Percentiles rank a stretch among this genome's conserved stretches.
phyloP scores from a whole-genome alignment of 2,329 filamentous ascomycete genomes.

The Phoma sp. region DNA sequence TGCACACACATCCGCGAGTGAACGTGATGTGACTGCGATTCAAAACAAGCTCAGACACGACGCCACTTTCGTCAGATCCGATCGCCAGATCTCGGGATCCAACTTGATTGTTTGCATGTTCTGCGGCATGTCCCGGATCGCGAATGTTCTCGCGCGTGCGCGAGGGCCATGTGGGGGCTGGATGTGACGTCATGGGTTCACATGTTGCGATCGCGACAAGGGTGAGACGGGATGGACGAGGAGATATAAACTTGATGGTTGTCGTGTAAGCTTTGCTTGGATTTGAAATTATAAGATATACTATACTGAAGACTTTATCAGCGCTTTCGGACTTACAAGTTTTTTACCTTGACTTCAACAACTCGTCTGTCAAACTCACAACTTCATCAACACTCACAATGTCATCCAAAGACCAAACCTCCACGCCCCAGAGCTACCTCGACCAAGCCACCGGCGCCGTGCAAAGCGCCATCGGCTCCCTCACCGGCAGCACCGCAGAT shows the following conservation, averaged over 20 bases:
- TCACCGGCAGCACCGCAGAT: slow-evolving; percentile 76
- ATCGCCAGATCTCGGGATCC: slow-evolving; percentile 1
- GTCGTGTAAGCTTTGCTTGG: too few relatives aligned
- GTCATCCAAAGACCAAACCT: slow-evolving; percentile 65
- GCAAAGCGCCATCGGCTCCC: slow-evolving; percentile 73
- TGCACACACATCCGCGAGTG: too few relatives aligned
- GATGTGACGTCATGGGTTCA: slow-evolving; percentile 12
- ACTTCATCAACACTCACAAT: slow-evolving; percentile 50
- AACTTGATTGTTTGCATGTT: not conserved
- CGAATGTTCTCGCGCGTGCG: slow-evolving; percentile 6
- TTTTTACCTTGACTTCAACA: too few relatives aligned
- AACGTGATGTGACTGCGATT: too few relatives aligned
- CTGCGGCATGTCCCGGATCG: not conserved
- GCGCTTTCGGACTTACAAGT: too few relatives aligned
- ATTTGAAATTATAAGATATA: not conserved
- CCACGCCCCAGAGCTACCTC: slow-evolving; percentile 74
- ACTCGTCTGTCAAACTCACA: too few relatives aligned
- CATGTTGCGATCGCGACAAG: slow-evolving; percentile 7
- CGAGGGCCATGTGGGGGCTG: slow-evolving; percentile 3
- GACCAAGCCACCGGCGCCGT: slow-evolving; percentile 74
- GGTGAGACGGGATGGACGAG: not conserved
- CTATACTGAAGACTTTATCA: not conserved
- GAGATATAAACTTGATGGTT: slow-evolving; percentile 8
- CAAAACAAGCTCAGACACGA: slow-evolving; percentile 11
- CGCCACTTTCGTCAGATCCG: slow-evolving; percentile 18